Evolutionary conservation across 1,284 basidiomycete species (phyloP), one percentile per base, ranked within the genome.

Genomic region (Termitomyces sp.): DNA sequence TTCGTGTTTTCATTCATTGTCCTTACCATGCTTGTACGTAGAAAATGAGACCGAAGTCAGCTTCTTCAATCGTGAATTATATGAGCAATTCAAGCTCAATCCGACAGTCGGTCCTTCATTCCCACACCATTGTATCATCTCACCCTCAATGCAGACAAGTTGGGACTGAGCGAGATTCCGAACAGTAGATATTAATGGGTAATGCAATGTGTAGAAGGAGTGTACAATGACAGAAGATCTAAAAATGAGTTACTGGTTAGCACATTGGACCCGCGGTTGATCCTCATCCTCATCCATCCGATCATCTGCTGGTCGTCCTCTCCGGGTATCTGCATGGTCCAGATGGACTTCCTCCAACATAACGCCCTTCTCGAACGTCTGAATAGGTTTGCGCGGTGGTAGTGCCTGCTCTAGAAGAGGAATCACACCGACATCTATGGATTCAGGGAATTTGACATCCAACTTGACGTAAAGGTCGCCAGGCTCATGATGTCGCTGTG

Each of bases 11-110:
- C 40, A 40, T 42, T 28, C 8, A 31, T 31, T 13, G 42, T 21
- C 49, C 46, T 39, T 44, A 58, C 38, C 59, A 24, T 26, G 31
- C 26, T 15, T 71, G 33, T 4, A 97, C 71, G 33, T 4, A 97
- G 94, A 96, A 70, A 95, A 97, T 68, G 94, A 98, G 70, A 90
- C 90, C 0, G 94, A 98, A 73, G 79, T 94, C 58, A 94, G 91
- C 66, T 88, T 95, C 70, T 97, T 97, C 76, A 88, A 88, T 64
- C 76, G 81, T 40, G 76, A 80, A 42, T 71, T 82, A 9, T 97
- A 96, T 64, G 84, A 92, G 48, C 71, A 72, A 39, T 97, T 93
- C 80, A 90, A 90, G 70, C 61, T 73, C 34, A 79, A 95, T 70
- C 94, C 94, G 17, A 82, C 88, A 74, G 92, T 92, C 19, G 12